Evolutionary conservation across 1,284 basidiomycete genomes (phyloP), one percentile per base, ranked within the genome.

Genomic region (Porogramme epimiltina): DNA sequence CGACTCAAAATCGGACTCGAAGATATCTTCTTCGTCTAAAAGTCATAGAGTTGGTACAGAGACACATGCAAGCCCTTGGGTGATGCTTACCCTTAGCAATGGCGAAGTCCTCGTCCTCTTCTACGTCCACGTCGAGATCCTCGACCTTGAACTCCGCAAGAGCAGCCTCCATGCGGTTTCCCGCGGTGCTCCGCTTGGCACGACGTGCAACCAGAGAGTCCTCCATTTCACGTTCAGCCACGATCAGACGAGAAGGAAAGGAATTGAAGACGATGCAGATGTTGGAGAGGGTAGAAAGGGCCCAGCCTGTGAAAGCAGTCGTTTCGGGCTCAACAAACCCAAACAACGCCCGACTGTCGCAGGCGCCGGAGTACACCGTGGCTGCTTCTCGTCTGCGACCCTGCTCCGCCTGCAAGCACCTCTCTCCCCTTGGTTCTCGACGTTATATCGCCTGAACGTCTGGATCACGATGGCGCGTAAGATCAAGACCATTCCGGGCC

Each of bases 1-100:
- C 55, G 87, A 90, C 54, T 83, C 85, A 61, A 93, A 93, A 65
- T 93, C 91, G 15, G 85, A 89, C 55, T 80, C 89, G 56, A 90
- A 90, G 9, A 85, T 66, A 62, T 92, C 90, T 54, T 88, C 82
- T 66, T 93, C 89, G 45, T 87, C 90, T 89, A 36, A 19, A 24
- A n/a, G 6, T 3, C n/a, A 28, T 18, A 42, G 2, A 11, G 13
- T 31, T 31, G 13, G 28, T 31, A 31, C 13, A 6, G 13, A 6
- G 28, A 31, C 28, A 31, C 6, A 31, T 6, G 28, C 28, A 31
- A 13, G 13, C 28, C 6, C 28, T 6, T 6, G 13, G 13, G 6
- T 31, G 16, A 37, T 6, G 54, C 63, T 23, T 49, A 82, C 85
- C 81, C 66, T 81, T 85, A 40, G 79, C 81, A 33, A 82, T 69